Evolutionary conservation across 768 basidiomycete species (phyloP), one percentile per base, ranked within the genome.

Genomic region (Naganishia kalamii): DNA sequence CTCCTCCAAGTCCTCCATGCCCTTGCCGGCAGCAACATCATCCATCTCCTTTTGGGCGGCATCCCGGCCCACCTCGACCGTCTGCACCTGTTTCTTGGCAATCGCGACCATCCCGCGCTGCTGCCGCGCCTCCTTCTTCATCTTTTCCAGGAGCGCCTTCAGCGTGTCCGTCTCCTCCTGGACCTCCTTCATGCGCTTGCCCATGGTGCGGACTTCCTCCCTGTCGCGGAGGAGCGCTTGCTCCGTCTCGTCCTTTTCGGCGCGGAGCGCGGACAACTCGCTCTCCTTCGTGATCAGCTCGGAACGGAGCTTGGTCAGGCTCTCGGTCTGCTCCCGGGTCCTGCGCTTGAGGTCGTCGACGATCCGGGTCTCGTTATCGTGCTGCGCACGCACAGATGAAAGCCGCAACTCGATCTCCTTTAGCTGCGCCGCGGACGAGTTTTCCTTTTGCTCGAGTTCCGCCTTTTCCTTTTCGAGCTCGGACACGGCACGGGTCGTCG

Each of bases 51-150:
- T 85, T 70, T 87, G 84, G 11, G 81, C 81, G 75, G 85, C 88
- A 15, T 83, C 84, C 63, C 83, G 85, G 71, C 90, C 89, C 0
- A 83, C 81, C 76, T 98, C 94, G 68, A 90, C 88, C 4, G 88
- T 85, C 27, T 84, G 84, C 29, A 98, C 81, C 80, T 98, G 96
- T 77, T 99, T 98, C 81, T 87, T 88, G 5, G 90, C 89, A 75
- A 98, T 94, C 4, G 92, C 92, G 25, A 94, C 82, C 68, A 94
- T 82, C 11, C 96, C 96, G 76, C 91, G 97, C 80, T 97, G 93
- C 74, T 96, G 91, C 76, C 94, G 88, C 1, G 89, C 91, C 59
- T 97, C 93, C 79, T 90, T 98, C 81, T 86, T 92, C 43, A 84
- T 77, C 80, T 89, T 92, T 77, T 98, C 96, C 23, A 92, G 80